Percentiles rank a stretch among this genome's conserved stretches.
Conservation (phyloP, 2,329 filamentous ascomycete species). For the Colletotrichum sp. region DNA sequence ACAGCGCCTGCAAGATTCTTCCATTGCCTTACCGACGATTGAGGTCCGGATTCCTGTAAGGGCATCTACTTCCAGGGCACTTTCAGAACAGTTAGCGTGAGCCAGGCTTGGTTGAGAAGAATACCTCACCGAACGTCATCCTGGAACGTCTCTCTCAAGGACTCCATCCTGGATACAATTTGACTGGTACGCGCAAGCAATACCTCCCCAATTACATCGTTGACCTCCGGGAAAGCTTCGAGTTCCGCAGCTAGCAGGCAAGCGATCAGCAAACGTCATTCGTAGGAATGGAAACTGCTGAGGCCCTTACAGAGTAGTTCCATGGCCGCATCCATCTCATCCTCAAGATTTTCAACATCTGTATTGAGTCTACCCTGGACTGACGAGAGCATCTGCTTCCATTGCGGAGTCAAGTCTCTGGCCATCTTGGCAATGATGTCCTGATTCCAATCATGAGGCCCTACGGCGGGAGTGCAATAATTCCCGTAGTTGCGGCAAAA, state of each 20-base stretch:
- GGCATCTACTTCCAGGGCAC: slow-evolving; percentile 35
- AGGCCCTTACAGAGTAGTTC: not conserved
- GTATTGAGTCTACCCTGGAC: not conserved
- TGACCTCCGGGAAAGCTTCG: not conserved
- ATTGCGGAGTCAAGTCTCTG: slow-evolving; percentile 33
- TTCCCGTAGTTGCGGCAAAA: slow-evolving; percentile 47
- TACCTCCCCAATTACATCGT: not conserved
- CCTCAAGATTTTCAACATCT: not conserved
- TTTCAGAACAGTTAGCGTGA: slow-evolving; percentile 16
- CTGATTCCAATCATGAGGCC: slow-evolving; percentile 47
- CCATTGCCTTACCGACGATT: slow-evolving; percentile 40
- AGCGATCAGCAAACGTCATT: not conserved
- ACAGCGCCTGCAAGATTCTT: slow-evolving; percentile 33
- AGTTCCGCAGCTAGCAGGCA: not conserved
- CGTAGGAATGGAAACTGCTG: no score
- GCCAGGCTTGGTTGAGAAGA: not conserved
- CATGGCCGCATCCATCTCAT: not conserved
- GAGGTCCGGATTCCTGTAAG: slow-evolving; percentile 42
- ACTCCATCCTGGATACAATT: not conserved
- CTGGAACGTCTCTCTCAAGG: slow-evolving; percentile 30
- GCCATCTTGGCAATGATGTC: slow-evolving; percentile 44
- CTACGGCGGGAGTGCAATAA: slow-evolving; percentile 30
- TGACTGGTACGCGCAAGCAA: not conserved
- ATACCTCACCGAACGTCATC: not conserved
- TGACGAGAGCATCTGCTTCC: slow-evolving; percentile 27